Base-by-base conservation (phyloP, 2,329 filamentous ascomycete genomes). In the Seiridium cupressi region DNA sequence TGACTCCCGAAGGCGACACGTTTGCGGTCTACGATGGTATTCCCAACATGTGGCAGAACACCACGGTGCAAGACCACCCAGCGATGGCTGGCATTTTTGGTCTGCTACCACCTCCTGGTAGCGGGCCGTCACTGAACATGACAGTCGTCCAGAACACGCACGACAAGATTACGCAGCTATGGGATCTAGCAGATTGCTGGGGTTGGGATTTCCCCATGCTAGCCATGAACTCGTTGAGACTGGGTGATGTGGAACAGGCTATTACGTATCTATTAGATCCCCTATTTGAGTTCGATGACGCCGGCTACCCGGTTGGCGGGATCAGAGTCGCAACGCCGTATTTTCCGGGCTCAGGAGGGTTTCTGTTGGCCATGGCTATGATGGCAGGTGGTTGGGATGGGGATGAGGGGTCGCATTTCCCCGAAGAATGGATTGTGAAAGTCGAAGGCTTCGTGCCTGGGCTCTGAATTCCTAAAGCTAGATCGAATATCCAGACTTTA, bases 361-460 rank as follows among this genome's bases (percentile, higher is more conserved):
- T 86, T 60, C 63, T 86, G 65, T 67, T 84, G 38, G 81, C 81
- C 0, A 73, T 82, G 60, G 83, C 80, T 2, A 84, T 85, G 81
- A 80, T 86, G 79, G 79, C 81, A 9, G 82, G 81, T 1, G 84
- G 81, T 0, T 86, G 84, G 83, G 82, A 85, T 65, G 80, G 76
- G 2, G 68, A 67, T 51, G 74, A 76, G n/a, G 80, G 75, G 6
- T 62, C 69, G 40, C 74, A 82, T 55, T 84, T 82, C 62, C 82
- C 82, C 0, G 66, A 70, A 18, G 75, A 67, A 0, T 85, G 82
- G 83, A 68, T 77, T 46, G 79, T 79, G 2, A 74, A 65, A 44
- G 76, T 75, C 35, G 82, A 85, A 59, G 81, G 79, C 1, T 85
- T 85, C 59, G 53, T 69, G 5, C 72, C 72, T 8, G 74, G 70